phyloP scores from a whole-genome alignment of 108 stramenopile species.

The Cyclotella atomus region DNA sequence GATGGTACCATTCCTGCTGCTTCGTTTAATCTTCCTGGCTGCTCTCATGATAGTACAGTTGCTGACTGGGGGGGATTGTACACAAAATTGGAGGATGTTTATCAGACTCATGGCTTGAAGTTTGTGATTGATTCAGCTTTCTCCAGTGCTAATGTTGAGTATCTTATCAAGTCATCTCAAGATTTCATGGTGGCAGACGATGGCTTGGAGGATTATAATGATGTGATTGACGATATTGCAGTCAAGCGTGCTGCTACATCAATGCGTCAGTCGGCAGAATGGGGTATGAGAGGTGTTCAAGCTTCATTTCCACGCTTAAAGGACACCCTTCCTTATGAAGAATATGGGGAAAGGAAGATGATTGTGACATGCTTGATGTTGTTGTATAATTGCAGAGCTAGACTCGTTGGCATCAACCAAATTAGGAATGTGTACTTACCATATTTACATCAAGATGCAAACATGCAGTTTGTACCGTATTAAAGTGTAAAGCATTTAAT shows the following conservation, averaged over 20 bases:
- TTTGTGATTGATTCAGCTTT: conserved; percentile 36
- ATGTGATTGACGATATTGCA: neutral
- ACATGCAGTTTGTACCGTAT: neutral
- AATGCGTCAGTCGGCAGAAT: conserved; percentile 28
- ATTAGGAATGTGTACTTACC: conserved; percentile 40
- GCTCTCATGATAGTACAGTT: conserved; percentile 27
- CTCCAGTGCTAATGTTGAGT: neutral
- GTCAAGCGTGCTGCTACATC: conserved; percentile 15
- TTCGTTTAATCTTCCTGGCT: conserved; percentile 35
- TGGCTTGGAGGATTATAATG: neutral
- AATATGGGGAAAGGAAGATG: conserved; percentile 33
- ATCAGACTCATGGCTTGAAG: neutral
- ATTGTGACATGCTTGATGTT: conserved; percentile 14
- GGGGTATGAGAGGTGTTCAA: conserved; percentile 50
- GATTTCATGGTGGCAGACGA: conserved; percentile 1
- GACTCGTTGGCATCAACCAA: conserved; percentile 43
- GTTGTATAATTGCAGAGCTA: conserved; percentile 24
- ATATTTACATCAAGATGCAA: conserved; percentile 12
- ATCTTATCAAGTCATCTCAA: conserved; percentile 27
- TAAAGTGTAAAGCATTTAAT: too few species aligned
- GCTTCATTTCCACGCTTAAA: conserved; percentile 44
- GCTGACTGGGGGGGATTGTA: conserved; percentile 41
- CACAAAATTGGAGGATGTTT: conserved; percentile 32
- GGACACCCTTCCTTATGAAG: conserved; percentile 38
- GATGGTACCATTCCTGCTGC: conserved; percentile 39